Evolutionary conservation across 2,329 filamentous ascomycete genomes (phyloP), one percentile per base, ranked within the genome.

Genomic region (Cryphonectria radicalis): DNA sequence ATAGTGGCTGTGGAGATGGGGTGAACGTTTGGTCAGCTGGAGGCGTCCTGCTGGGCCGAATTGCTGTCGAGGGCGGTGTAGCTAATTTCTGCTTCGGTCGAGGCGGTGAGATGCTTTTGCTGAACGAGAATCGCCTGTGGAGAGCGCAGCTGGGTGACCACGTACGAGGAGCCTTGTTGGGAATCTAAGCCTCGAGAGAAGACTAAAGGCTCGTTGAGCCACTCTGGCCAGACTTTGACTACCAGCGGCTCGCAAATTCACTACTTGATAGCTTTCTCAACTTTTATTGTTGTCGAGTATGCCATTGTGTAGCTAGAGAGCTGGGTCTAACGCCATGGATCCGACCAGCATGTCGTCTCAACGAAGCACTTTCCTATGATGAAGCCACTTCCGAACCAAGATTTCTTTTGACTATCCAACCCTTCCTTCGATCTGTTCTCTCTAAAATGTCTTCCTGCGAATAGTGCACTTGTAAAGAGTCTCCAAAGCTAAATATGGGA

Each of bases 11-110:
- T 64, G 83, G 83, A 0, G 85, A 87, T 70, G 85, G 85, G 7
- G 76, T 88, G 13, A 82, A 83, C 64, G 80, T 87, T 1, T 88
- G 84, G 84, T 84, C 82, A 11, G 73, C 82, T 1, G 80, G 80
- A 0, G 86, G 85, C 1, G 79, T 81, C 2, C 76, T 87, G 1
- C 78, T 88, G 13, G 85, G 85, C 6, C 82, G 81, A 63, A 83
- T 85, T 17, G 59, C 82, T 0, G 77, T 84, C 0, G 77, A 79
- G 0, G 84, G 82, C 0, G 83, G 83, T 0, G 80, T 81, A 1
- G 81, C 84, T 0, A 86, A 86, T 71, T 87, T 87, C 71, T 85
- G 82, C 55, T 87, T 87, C 70, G 84, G 84, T 0, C 77, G 75
- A 8, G 74, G 81, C 7, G 82, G 83, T 0, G 79, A 82, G 72